Percentiles rank a stretch among this genome's conserved stretches.
phyloP scores from a whole-genome alignment of 148 eudicot species.

The Suaeda aralocaspica region DNA sequence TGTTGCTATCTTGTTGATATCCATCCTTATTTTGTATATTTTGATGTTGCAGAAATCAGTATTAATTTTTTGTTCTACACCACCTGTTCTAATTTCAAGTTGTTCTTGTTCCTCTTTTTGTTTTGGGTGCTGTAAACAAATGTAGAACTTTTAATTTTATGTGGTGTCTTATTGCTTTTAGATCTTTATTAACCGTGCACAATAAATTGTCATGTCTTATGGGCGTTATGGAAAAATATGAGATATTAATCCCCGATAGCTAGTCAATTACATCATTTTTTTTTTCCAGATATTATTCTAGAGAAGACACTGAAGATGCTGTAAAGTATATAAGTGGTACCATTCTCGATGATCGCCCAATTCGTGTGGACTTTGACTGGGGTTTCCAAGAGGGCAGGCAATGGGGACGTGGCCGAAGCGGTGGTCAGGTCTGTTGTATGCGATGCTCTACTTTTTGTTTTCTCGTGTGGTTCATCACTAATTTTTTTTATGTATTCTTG shows the following conservation, averaged over 20 bases:
- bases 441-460: not conserved
- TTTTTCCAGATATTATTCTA: conserved; percentile 64
- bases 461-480: not conserved
- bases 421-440: conserved; percentile 70
- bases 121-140: too few relatives aligned
- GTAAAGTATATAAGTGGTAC: conserved; percentile 93
- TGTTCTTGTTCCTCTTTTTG: too few relatives aligned
- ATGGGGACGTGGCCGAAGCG: conserved; percentile 99
- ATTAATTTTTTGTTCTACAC: not conserved
- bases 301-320: conserved; percentile 90
- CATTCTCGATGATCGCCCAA: conserved; percentile 95
- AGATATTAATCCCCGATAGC: not conserved
- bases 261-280: conserved; percentile 5
- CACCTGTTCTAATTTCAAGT: not conserved
- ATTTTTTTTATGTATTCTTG: not conserved
- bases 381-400: conserved; percentile 98
- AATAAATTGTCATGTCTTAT: not conserved
- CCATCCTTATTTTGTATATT: not conserved
- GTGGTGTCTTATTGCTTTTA: too few relatives aligned
- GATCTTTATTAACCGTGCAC: not conserved
- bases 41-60: not conserved
- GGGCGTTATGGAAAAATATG: not conserved
- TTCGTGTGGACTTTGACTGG: conserved; percentile 99
- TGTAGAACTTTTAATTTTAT: too few relatives aligned
- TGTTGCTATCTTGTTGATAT: not conserved